Percentiles rank a stretch among this genome's conserved stretches.
phyloP scores from a whole-genome alignment of 2,329 filamentous ascomycete species.

The Neurospora sp. region DNA sequence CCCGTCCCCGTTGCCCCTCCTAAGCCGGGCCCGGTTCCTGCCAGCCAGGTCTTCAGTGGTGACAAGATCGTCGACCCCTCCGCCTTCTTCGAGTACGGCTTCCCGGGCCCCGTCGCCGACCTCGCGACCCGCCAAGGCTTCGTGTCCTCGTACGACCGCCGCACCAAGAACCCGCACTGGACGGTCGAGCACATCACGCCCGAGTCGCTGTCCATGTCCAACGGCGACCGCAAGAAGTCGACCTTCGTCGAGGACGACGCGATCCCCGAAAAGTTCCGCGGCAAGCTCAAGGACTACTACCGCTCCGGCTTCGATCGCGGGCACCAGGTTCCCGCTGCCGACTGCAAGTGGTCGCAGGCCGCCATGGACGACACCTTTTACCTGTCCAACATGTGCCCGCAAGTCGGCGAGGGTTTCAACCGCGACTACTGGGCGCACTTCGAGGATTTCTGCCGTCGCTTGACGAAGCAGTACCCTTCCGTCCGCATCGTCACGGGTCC shows the following conservation, averaged over 20 bases:
- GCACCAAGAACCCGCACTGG: conserved; percentile 87
- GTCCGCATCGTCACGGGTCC: conserved; percentile 91
- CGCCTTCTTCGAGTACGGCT: conserved; percentile 77
- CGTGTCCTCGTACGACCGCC: conserved; percentile 82
- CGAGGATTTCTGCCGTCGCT: conserved; percentile 86
- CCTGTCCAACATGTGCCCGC: conserved; percentile 94
- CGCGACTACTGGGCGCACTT: conserved; percentile 99
- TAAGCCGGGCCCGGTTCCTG: conserved; percentile 15
- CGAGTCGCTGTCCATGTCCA: conserved; percentile 62
- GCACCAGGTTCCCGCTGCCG: conserved; percentile 93
- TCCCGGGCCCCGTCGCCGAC: conserved; percentile 84
- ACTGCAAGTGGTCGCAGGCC: conserved; percentile 87
- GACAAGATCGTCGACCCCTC: conserved; percentile 55
- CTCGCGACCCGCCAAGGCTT: conserved; percentile 67
- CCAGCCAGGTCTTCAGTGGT: conserved; percentile 19
- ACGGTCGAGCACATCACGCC: conserved; percentile 94
- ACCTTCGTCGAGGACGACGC: conserved; percentile 70
- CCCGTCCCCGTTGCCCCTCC: conserved; percentile 22
- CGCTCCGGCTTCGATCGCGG: conserved; percentile 91
- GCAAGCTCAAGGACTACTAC: conserved; percentile 86
- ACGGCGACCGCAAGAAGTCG: conserved; percentile 77
- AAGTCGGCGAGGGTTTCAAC: conserved; percentile 97
- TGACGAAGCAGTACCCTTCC: conserved; percentile 72
- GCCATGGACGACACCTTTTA: conserved; percentile 95
- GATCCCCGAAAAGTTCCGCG: conserved; percentile 81